Evolutionary conservation across 2,329 filamentous ascomycete genomes (phyloP), one percentile per base, ranked within the genome.

Genomic region (Dendrostoma leiphaemia): DNA sequence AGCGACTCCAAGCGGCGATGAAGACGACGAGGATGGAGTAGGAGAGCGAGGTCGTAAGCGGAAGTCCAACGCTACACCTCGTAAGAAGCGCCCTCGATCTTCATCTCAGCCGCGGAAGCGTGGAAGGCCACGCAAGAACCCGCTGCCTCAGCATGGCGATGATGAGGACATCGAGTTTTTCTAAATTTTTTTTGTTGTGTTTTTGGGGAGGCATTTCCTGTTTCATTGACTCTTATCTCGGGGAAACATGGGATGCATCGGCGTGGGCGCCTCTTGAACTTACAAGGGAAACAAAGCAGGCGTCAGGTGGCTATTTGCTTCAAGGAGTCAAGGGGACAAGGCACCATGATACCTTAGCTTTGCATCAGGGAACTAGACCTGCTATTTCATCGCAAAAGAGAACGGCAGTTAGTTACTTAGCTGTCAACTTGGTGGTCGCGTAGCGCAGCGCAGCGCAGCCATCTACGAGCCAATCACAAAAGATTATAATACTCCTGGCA

Each of bases 21-120:
- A 79, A 2, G 80, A 79, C 35, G 77, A 76, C 2, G 76, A 75
- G 10, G 57, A 38, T 0, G 70, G 68, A 4, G 66, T 66, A 8
- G 61, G 64, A n/a, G 66, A 63, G 1, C 70, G 80, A 41, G 80
- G 81, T 38, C 73, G 82, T 60, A 82, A 84, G 68, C 72, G 83
- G 54, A 81, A 85, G 69, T 69, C 73, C 6, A 70, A 71, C 32
- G 68, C 66, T 29, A 77, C 78, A 4, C 75, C 80, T 0, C 75
- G 80, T 37, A 85, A 84, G 71, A 85, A 85, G 69, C 73, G 82
- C 48, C 73, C 76, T 44, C 74, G 82, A 38, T 84, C 82, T 2
- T 71, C 67, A 37, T 83, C 80, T 9, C 77, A 78, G 64, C 69
- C 71, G 31, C 71, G 77, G 35, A 74, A 74, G 62, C 71, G 79